phyloP scores from a whole-genome alignment of 2,329 filamentous ascomycete species.

The Dactylonectria estremocensis region DNA sequence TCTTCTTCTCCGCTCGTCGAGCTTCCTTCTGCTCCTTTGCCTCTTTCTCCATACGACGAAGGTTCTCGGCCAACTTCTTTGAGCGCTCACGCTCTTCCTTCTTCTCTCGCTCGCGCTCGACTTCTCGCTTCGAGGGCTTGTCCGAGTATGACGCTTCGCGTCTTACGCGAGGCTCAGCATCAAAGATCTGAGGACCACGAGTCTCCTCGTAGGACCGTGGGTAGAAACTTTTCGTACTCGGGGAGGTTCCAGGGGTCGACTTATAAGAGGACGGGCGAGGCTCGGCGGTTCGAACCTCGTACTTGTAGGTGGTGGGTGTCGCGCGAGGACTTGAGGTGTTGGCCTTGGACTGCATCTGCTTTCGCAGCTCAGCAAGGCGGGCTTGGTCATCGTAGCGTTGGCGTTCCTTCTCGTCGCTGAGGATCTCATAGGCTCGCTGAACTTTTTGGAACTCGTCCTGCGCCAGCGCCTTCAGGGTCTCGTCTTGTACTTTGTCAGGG shows the following conservation, averaged over 20 bases:
- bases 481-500: conserved; percentile 90
- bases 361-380: conserved; percentile 76
- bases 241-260: conserved; percentile 50
- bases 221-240: conserved; percentile 50
- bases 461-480: conserved; percentile 81
- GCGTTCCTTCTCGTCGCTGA: conserved; percentile 83
- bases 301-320: conserved; percentile 54
- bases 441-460: conserved; percentile 93
- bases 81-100: conserved; percentile 52
- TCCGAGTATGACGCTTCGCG: conserved; percentile 66
- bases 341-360: conserved; percentile 62
- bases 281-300: conserved; percentile 68
- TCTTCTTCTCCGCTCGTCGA: conserved; percentile 56
- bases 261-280: conserved; percentile 62
- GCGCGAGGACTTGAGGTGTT: conserved; percentile 62
- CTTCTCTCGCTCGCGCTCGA: conserved; percentile 48
- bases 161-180: conserved; percentile 58
- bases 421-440: conserved; percentile 92
- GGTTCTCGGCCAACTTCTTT: conserved; percentile 35
- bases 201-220: conserved; percentile 64
- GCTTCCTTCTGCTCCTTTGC: conserved; percentile 54
- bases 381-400: conserved; percentile 84
- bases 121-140: conserved; percentile 61
- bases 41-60: conserved; percentile 46
- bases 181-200: conserved; percentile 58